phyloP scores from a whole-genome alignment of 441 rosid genomes.

The Erodium moschatum region DNA sequence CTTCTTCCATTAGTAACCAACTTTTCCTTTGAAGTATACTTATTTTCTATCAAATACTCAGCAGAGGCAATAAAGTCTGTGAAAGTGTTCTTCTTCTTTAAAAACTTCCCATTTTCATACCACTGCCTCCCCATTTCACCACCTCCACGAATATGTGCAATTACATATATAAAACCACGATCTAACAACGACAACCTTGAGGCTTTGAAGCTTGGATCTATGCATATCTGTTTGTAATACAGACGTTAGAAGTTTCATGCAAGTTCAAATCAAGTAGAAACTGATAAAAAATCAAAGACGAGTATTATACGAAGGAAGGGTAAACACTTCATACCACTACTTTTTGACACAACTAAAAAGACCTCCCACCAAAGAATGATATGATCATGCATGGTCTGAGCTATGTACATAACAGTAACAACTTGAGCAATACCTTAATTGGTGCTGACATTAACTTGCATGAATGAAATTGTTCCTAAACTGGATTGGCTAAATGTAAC shows the following conservation, averaged over 20 bases:
- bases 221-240: constrained; percentile 34
- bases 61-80: constrained; percentile 78
- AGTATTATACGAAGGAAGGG: not conserved
- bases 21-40: constrained; percentile 66
- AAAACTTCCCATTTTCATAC: constrained; percentile 84
- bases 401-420: not conserved
- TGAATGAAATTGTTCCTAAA: not conserved
- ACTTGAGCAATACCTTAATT: not conserved
- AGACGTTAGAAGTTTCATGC: constrained; percentile 7
- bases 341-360: not conserved
- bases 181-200: constrained; percentile 73
- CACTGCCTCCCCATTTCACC: constrained; percentile 98
- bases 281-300: no score
- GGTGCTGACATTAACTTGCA: not conserved
- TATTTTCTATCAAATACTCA: constrained; percentile 55
- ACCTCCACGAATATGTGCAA: constrained; percentile 94
- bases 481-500: not conserved
- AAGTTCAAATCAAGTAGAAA: no score
- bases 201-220: constrained; percentile 56
- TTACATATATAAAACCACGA: constrained; percentile 72
- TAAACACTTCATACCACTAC: not conserved
- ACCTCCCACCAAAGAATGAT: not conserved
- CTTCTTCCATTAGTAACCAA: constrained; percentile 80
- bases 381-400: not conserved
- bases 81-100: constrained; percentile 78